A percentile compares a stretch with the other conserved stretches of the same genome.
Conservation (phyloP, 1,284 basidiomycete genomes). For the Jaminaea rosea region DNA sequence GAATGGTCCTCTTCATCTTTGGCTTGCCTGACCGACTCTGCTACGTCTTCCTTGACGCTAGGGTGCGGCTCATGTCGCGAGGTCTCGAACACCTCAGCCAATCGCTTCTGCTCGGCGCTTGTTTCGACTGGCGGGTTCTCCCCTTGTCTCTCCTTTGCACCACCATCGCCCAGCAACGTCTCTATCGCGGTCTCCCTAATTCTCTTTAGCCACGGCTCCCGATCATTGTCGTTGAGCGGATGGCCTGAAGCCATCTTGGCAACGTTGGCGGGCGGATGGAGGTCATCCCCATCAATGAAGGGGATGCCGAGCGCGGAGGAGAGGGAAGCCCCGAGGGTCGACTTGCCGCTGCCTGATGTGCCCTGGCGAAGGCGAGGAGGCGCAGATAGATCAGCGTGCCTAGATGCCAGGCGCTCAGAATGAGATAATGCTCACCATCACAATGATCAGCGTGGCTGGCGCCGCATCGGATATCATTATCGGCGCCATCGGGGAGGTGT, state of each 20-base stretch:
- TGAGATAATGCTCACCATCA: too few relatives aligned
- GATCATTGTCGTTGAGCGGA: conserved; percentile 69
- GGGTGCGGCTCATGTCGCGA: neutral
- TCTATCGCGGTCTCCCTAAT: conserved; percentile 60
- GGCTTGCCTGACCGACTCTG: neutral
- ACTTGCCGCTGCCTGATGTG: conserved; percentile 60
- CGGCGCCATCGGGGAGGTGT: too few relatives aligned
- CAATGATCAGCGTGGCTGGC: too few relatives aligned
- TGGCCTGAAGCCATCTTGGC: conserved; percentile 75
- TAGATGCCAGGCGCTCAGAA: too few relatives aligned
- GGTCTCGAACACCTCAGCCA: conserved; percentile 8
- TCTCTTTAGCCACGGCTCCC: conserved; percentile 71
- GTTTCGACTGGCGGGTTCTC: conserved; percentile 10
- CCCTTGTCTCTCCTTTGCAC: neutral
- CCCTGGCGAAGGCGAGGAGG: conserved; percentile 20
- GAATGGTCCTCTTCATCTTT: neutral
- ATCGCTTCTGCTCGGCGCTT: conserved; percentile 3
- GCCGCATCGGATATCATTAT: too few relatives aligned
- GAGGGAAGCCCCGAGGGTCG: conserved; percentile 66
- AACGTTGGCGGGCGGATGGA: conserved; percentile 73
- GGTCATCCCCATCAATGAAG: conserved; percentile 80
- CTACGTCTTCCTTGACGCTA: neutral
- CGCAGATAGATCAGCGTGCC: too few relatives aligned
- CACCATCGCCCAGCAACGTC: conserved; percentile 11
- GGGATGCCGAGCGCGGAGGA: conserved; percentile 59